Conservation (phyloP, 129 eudicot species). For the Chrysanthemum seticuspe region DNA sequence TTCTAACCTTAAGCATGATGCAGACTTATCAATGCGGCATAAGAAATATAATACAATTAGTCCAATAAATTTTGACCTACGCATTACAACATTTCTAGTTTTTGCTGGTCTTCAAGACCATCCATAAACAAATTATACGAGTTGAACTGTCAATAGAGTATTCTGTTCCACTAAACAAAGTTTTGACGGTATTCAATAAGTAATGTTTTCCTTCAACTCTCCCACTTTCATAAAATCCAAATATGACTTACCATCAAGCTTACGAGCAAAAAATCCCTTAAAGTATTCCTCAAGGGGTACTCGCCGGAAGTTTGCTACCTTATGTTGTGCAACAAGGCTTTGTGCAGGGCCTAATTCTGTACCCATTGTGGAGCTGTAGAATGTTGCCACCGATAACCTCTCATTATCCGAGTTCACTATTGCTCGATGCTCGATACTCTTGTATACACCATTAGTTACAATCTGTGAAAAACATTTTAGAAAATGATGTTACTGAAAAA, state of each 20-base stretch:
- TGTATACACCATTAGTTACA: conserved; percentile 63
- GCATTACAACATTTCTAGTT: too few relatives aligned
- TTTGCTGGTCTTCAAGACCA: too few relatives aligned
- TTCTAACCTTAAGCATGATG: too few relatives aligned
- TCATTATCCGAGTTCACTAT: conserved; percentile 47
- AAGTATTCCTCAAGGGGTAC: conserved; percentile 43
- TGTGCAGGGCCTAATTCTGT: conserved; percentile 68
- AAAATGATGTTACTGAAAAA: not conserved
- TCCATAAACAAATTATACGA: too few relatives aligned
- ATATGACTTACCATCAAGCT: conserved; percentile 59
- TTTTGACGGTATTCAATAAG: not conserved
- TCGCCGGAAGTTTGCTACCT: conserved; percentile 41
- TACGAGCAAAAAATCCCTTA: conserved; percentile 48
- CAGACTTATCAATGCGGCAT: too few relatives aligned
- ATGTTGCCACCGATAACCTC: conserved; percentile 65
- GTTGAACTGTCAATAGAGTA: too few relatives aligned
- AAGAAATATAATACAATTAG: too few relatives aligned
- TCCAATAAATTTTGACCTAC: too few relatives aligned
- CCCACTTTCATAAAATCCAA: conserved; percentile 47
- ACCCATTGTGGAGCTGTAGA: conserved; percentile 42
- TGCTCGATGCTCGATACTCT: conserved; percentile 66
- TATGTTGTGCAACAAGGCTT: conserved; percentile 44
- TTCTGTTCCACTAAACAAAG: not conserved
- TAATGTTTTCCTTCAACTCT: conserved; percentile 15
- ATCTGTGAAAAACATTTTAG: conserved; percentile 29